phyloP scores from a whole-genome alignment of 768 basidiomycete genomes.

The Lactarius sanguifluus region DNA sequence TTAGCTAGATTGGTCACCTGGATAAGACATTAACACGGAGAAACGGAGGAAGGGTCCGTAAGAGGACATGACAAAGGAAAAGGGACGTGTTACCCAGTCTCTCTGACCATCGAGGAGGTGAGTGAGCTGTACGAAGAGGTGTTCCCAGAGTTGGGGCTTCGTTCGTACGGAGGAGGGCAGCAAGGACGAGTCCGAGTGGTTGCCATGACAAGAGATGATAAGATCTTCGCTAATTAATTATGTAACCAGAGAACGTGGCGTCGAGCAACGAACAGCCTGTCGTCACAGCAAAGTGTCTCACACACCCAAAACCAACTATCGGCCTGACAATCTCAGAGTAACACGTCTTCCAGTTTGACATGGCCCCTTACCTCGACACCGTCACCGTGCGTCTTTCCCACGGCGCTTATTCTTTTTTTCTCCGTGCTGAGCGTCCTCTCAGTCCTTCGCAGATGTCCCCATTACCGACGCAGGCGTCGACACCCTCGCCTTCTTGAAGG shows the following conservation, averaged over 20 bases:
- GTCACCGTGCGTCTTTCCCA: constrained; percentile 50
- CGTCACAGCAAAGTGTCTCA: neutral
- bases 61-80: constrained; percentile 1
- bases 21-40: constrained; percentile 6
- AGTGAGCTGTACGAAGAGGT: constrained; percentile 64
- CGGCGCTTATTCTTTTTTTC: neutral
- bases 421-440: constrained; percentile 6
- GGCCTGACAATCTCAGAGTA: constrained; percentile 18
- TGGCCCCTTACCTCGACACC: constrained; percentile 76
- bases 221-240: constrained; percentile 24
- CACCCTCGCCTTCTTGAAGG: constrained; percentile 84
- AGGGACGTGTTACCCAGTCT: constrained; percentile 62
- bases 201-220: constrained; percentile 46
- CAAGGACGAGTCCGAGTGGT: constrained; percentile 77
- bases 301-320: constrained; percentile 11
- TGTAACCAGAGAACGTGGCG: constrained; percentile 18
- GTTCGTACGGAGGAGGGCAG: constrained; percentile 69
- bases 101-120: constrained; percentile 63
- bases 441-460: constrained; percentile 95
- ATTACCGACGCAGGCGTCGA: constrained; percentile 86
- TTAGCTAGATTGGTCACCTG: constrained; percentile 89
- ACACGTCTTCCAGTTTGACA: constrained; percentile 35
- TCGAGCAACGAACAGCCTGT: neutral
- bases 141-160: constrained; percentile 79
- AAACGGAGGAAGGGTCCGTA: constrained; percentile 12